Evolutionary conservation across 768 basidiomycete genomes (phyloP).

Genomic region (Kwoniella botswanensis): DNA sequence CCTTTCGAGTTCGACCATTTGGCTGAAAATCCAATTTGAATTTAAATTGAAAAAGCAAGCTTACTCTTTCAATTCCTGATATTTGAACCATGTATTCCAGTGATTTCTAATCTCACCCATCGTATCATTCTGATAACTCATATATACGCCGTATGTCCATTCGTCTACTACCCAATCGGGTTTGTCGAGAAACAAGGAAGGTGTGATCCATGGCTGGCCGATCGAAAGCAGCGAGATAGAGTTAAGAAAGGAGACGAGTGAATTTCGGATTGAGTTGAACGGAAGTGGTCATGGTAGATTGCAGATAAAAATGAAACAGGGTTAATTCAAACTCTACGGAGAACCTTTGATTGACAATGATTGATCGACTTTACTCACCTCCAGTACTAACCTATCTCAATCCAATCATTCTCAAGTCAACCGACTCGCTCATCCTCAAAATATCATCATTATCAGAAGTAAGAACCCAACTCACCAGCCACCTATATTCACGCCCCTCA

Average conservation of each 20-base stretch:
- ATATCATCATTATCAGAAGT: not conserved
- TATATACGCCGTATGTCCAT: constrained; percentile 53
- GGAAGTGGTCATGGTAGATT: not conserved
- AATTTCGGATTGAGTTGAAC: not conserved
- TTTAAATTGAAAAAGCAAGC: not conserved
- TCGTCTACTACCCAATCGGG: constrained; percentile 57
- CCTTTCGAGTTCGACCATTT: too few relatives aligned
- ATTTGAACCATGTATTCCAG: constrained; percentile 51
- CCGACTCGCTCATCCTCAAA: not conserved
- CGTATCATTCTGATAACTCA: constrained; percentile 41
- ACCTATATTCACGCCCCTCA: constrained; percentile 56
- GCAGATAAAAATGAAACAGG: not conserved
- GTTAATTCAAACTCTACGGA: too few relatives aligned
- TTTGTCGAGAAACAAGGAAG: constrained; percentile 50
- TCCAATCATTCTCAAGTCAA: not conserved
- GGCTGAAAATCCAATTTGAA: too few relatives aligned
- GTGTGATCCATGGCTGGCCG: constrained; percentile 55
- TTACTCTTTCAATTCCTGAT: constrained; percentile 43
- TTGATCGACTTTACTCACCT: constrained; percentile 24
- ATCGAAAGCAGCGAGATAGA: too few relatives aligned
- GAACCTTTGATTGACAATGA: too few relatives aligned
- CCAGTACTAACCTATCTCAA: constrained; percentile 43
- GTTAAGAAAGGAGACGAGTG: not conserved
- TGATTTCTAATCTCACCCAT: constrained; percentile 39
- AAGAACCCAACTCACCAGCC: constrained; percentile 45